phyloP scores from a whole-genome alignment of 805 yeast genomes.

The Metschnikowia chrysomelidarum region DNA sequence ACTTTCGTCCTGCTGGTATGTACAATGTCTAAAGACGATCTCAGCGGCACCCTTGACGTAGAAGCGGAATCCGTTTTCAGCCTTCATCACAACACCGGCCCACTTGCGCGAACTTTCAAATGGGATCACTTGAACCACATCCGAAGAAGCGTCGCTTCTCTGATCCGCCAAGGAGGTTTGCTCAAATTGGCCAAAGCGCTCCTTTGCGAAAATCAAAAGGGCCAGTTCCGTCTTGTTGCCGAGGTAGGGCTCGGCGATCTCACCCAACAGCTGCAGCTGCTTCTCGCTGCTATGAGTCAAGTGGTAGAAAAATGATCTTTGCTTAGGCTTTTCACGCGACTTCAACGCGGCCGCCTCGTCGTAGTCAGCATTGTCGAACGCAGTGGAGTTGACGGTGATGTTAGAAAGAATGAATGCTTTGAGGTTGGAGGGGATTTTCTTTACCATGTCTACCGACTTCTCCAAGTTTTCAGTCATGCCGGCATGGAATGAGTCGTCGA shows the following conservation, averaged over 20 bases:
- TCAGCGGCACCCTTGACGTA: slow-evolving; percentile 95
- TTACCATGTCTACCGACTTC: slow-evolving; percentile 23
- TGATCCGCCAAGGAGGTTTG: slow-evolving; percentile 44
- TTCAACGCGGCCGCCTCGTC: slow-evolving; percentile 30
- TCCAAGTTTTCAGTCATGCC: slow-evolving; percentile 26
- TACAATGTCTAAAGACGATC: slow-evolving; percentile 64
- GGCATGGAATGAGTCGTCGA: slow-evolving; percentile 45
- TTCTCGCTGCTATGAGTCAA: slow-evolving; percentile 21
- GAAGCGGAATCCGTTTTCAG: slow-evolving; percentile 51
- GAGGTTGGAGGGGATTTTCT: slow-evolving; percentile 22
- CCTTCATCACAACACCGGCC: slow-evolving; percentile 74
- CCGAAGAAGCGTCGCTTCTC: slow-evolving; percentile 22
- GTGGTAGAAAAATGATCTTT: slow-evolving; percentile 27
- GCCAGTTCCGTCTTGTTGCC: slow-evolving; percentile 98
- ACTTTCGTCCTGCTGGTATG: slow-evolving; percentile 30
- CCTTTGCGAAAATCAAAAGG: slow-evolving; percentile 63
- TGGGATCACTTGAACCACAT: slow-evolving; percentile 72
- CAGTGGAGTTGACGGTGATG: slow-evolving; percentile 79
- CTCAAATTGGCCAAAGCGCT: slow-evolving; percentile 48
- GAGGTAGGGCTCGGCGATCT: slow-evolving; percentile 56
- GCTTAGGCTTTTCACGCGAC: slow-evolving; percentile 30
- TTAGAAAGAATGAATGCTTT: slow-evolving; percentile 45
- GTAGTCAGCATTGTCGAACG: slow-evolving; percentile 68
- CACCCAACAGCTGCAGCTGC: slow-evolving; percentile 19
- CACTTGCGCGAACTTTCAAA: slow-evolving; percentile 92